These are phyloP conservation scores for Daedaleopsis nitida DNA, from an alignment of 768 basidiomycete genomes.

Conservation along the genomic window DNA sequence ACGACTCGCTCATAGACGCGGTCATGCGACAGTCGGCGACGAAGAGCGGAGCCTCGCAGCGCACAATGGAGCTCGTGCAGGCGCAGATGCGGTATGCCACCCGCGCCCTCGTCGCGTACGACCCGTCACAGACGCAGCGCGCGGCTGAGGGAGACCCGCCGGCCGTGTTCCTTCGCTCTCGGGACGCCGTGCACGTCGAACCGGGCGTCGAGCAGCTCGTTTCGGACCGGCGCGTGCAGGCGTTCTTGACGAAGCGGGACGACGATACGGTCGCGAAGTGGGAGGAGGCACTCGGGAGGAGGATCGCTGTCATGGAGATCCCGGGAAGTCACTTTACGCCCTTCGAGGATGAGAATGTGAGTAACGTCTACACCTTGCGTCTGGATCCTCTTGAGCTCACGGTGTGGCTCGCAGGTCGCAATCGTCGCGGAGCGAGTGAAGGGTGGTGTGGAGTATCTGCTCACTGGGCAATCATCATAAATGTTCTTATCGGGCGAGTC, in stretches of 20 bases:
- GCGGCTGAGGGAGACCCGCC: constrained; percentile 30
- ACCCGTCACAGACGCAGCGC: constrained; percentile 32
- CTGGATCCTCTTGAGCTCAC: not conserved
- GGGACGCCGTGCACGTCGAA: constrained; percentile 27
- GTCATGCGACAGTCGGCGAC: constrained; percentile 14
- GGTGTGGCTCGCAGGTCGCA: not conserved
- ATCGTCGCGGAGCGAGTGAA: too few relatives aligned
- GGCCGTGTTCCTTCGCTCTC: constrained; percentile 56
- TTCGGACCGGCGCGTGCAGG: constrained; percentile 35
- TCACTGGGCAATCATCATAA: too few relatives aligned
- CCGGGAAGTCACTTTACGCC: constrained; percentile 69
- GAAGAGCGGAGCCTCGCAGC: not conserved
- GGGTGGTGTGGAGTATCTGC: too few relatives aligned
- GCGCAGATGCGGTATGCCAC: constrained; percentile 29
- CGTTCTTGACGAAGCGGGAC: constrained; percentile 54
- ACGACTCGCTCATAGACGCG: constrained; percentile 52
- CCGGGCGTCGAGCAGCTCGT: constrained; percentile 11
- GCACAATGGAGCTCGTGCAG: constrained; percentile 1
- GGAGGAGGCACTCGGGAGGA: constrained; percentile 42
- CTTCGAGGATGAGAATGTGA: constrained; percentile 54
- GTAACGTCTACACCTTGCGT: constrained; percentile 16
- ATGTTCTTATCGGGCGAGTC: too few relatives aligned
- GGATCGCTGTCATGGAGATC: constrained; percentile 51
- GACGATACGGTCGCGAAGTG: constrained; percentile 45
- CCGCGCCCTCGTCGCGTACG: constrained; percentile 48